Evolutionary conservation across 768 basidiomycete genomes (phyloP), one percentile per base, ranked within the genome.

Genomic region (Pleurotus eryngii): DNA sequence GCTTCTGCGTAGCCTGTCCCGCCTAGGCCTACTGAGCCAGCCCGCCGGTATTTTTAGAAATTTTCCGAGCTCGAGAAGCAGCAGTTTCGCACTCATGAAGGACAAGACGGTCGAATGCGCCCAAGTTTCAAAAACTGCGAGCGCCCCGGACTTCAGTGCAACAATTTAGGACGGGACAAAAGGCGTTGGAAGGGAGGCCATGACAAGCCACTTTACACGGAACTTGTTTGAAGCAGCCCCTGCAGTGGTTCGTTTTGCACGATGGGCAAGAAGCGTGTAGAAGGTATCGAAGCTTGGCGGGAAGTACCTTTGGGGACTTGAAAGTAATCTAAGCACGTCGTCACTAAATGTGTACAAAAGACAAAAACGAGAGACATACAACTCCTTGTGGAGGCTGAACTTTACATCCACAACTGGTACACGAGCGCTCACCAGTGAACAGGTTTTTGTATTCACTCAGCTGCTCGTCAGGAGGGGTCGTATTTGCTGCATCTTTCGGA

Each of bases 61-160:
- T 61, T 5, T 68, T 70, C 30, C 62, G 63, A 4, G 76, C 74
- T 1, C 81, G 73, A 30, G 70, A 68, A 7, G 74, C 70, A n/a
- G 76, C 68, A 0, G 64, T 73, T 3, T 70, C 68, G 11, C 69
- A 69, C 64, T 82, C 80, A 17, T 68, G 65, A 2, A 81, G 65
- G 60, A 73, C 76, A 26, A 75, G 70, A n/a, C 72, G 67, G 65
- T 82, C 81, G 57, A 84, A 78, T 8, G 72, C 78, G 22, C 77
- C 77, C 1, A 83, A 67, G 71, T 70, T 60, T 82, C 80, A 56
- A 79, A 82, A 17, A 82, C 62, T 4, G 80, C 81, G n/a, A 82
- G 72, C 8, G 77, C 78, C 27, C 27, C 81, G 77, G 1, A 69
- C 70, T 46, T 75, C 73, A 9, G 80, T 69, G 61, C 81, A 83